Conservation (phyloP, 257 asterid species). For the Schizonepeta tenuifolia region DNA sequence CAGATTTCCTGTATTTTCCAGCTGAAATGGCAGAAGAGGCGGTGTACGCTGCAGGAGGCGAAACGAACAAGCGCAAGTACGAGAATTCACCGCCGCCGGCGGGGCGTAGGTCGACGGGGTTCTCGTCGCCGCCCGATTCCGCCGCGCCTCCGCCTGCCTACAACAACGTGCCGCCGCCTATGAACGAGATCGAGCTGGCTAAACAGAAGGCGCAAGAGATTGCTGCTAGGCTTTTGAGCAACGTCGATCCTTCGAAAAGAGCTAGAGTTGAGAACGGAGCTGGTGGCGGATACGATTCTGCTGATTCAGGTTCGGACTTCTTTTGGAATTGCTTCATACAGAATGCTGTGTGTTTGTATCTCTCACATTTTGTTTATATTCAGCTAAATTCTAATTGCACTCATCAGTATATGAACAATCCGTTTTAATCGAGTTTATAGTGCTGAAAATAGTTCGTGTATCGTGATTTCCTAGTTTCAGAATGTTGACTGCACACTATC, state of each 20-base stretch:
- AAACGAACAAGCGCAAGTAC: constrained; percentile 70
- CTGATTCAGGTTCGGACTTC: constrained; percentile 46
- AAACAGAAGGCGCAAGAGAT: constrained; percentile 95
- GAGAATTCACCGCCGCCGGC: constrained; percentile 73
- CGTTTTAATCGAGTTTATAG: background rate
- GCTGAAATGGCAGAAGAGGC: constrained; percentile 67
- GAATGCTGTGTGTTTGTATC: background rate
- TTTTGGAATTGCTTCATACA: background rate
- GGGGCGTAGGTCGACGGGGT: constrained; percentile 72
- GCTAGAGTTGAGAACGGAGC: constrained; percentile 74
- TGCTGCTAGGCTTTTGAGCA: constrained; percentile 77
- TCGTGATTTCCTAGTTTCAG: background rate
- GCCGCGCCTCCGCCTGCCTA: constrained; percentile 54
- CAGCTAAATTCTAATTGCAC: background rate
- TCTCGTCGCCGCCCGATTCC: constrained; percentile 72
- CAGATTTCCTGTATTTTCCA: background rate
- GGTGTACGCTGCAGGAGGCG: constrained; percentile 51
- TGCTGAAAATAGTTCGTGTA: background rate
- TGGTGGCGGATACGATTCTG: constrained; percentile 56
- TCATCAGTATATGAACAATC: background rate
- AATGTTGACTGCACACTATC: background rate
- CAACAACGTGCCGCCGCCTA: constrained; percentile 76
- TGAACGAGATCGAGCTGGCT: constrained; percentile 83
- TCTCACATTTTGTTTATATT: background rate
- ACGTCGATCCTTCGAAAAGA: constrained; percentile 67